phyloP scores from a whole-genome alignment of 2,329 filamentous ascomycete genomes.

The Diaporthe australafricana region DNA sequence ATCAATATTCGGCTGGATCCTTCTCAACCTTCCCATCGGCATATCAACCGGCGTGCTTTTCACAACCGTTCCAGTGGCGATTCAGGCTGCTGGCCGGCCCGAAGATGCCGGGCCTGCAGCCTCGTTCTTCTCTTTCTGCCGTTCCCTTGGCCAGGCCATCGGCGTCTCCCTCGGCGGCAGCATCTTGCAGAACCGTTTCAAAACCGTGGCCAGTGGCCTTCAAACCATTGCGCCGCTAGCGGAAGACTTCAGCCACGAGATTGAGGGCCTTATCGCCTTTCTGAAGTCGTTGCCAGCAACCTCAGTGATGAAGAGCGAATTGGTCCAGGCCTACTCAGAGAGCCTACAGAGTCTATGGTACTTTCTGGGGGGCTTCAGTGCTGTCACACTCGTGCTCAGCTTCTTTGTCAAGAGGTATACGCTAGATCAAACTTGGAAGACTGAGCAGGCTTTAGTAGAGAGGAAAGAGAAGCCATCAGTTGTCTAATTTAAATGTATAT shows the following conservation, averaged over 20 bases:
- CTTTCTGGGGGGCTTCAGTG: slow-evolving; percentile 1
- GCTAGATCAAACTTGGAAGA: slow-evolving; percentile 18
- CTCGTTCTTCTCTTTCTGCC: slow-evolving; percentile 22
- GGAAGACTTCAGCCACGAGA: slow-evolving; percentile 5
- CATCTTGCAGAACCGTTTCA: slow-evolving; percentile 30
- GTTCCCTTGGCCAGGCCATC: slow-evolving; percentile 38
- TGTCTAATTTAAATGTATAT: not conserved
- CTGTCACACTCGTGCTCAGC: not conserved
- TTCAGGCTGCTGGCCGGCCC: slow-evolving; percentile 38
- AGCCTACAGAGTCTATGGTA: slow-evolving; percentile 15
- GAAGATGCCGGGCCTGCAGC: slow-evolving; percentile 38
- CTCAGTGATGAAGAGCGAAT: not conserved
- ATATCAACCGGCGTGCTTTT: slow-evolving; percentile 39
- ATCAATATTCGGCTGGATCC: slow-evolving; percentile 29
- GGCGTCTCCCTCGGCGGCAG: slow-evolving; percentile 39
- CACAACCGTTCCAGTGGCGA: slow-evolving; percentile 38
- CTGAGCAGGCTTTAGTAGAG: slow-evolving; percentile 17
- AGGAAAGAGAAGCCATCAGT: not conserved
- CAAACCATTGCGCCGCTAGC: slow-evolving; percentile 9
- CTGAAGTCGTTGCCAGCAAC: slow-evolving; percentile 1
- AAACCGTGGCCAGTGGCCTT: not conserved
- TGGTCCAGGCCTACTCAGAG: slow-evolving; percentile 1
- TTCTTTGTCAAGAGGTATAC: slow-evolving; percentile 21
- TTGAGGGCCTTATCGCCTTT: slow-evolving; percentile 17
- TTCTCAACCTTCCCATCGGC: slow-evolving; percentile 35